phyloP scores from a whole-genome alignment of 108 stramenopile species.

The Cyclostephanos tholiformis region DNA sequence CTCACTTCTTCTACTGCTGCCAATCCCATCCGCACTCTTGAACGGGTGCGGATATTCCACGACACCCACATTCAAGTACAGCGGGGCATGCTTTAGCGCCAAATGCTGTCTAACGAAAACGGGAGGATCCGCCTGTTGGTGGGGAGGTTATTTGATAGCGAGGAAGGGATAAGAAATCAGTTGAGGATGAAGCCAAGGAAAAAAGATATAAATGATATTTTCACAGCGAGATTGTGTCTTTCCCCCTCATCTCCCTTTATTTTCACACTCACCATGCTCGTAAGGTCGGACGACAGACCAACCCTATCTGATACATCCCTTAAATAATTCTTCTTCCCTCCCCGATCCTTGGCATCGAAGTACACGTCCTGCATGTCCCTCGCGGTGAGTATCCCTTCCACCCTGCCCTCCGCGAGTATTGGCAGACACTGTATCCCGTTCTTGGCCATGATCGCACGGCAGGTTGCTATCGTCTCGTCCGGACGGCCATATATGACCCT shows the following conservation, averaged over 20 bases:
- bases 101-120: conserved; percentile 65
- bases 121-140: conserved; percentile 58
- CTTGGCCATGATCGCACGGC: conserved; percentile 87
- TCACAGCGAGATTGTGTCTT: too few relatives aligned
- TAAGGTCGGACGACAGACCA: conserved; percentile 70
- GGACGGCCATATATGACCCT: conserved; percentile 86
- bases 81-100: conserved; percentile 66
- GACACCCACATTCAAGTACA: conserved; percentile 78
- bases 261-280: conserved; percentile 66
- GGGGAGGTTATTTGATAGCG: background rate
- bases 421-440: conserved; percentile 91
- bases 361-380: conserved; percentile 89
- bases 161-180: background rate
- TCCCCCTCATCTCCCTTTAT: too few relatives aligned
- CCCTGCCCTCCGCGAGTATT: conserved; percentile 75
- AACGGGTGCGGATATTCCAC: conserved; percentile 93
- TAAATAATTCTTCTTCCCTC: conserved; percentile 92
- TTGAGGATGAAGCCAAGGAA: background rate
- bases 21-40: conserved; percentile 79
- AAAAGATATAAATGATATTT: background rate
- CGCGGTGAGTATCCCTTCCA: conserved; percentile 90
- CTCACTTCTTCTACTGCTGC: conserved; percentile 67
- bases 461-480: conserved; percentile 85
- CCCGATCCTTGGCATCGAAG: conserved; percentile 79
- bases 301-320: conserved; percentile 88